A percentile compares a stretch with the other conserved stretches of the same genome.
These are phyloP conservation scores for Strobilomyces echinocephalus DNA, from an alignment of 768 basidiomycete species.

Conservation along the genomic window DNA sequence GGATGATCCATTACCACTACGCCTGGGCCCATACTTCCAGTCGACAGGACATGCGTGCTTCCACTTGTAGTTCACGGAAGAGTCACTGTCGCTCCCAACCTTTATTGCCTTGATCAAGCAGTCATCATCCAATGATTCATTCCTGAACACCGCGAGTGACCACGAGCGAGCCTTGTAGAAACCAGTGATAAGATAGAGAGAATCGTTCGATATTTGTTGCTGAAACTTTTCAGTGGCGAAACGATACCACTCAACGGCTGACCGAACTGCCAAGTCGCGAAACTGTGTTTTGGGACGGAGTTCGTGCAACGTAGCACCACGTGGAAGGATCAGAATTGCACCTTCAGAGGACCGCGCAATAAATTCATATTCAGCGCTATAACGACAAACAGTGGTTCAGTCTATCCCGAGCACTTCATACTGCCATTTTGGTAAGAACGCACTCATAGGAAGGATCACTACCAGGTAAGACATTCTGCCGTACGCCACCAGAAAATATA, in stretches of 20 bases:
- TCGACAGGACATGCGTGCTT: background rate
- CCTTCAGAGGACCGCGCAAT: background rate
- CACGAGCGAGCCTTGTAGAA: background rate
- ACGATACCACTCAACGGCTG: background rate
- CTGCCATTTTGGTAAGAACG: too few relatives aligned
- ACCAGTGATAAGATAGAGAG: background rate
- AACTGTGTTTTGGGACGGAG: background rate
- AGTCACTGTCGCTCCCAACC: background rate
- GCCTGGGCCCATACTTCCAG: background rate
- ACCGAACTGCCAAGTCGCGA: background rate
- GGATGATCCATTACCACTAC: background rate
- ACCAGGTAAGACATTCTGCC: too few relatives aligned
- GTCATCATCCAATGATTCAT: background rate
- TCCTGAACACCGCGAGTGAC: background rate
- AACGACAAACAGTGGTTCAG: too few relatives aligned
- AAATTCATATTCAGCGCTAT: background rate
- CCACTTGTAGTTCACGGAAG: background rate
- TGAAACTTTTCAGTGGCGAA: background rate
- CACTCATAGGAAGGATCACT: too few relatives aligned
- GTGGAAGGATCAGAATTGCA: background rate
- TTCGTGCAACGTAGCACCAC: background rate
- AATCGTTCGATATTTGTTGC: background rate
- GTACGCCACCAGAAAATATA: too few relatives aligned
- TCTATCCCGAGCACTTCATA: too few relatives aligned
- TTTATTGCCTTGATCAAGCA: background rate